A percentile compares a stretch with the other conserved stretches of the same genome.
Conservation (phyloP, 2,329 filamentous ascomycete species). For the Penicillium decumbens region DNA sequence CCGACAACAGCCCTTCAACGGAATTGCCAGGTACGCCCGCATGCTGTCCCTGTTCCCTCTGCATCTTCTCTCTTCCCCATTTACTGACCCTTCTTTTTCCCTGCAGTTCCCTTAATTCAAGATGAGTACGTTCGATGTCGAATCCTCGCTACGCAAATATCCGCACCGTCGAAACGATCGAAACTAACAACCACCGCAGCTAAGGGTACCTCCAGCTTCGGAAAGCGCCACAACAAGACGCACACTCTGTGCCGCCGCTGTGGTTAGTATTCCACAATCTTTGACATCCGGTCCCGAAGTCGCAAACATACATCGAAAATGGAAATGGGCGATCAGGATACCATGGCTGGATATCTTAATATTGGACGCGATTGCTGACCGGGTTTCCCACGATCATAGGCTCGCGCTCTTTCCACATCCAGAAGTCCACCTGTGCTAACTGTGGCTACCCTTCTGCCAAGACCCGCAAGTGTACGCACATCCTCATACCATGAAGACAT, state of each 20-base stretch:
- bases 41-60: conserved; percentile 10
- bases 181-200: conserved; percentile 53
- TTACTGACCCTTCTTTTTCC: conserved; percentile 24
- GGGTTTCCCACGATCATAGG: conserved; percentile 50
- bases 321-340: conserved; percentile 8
- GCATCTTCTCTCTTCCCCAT: conserved; percentile 5
- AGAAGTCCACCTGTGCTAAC: conserved; percentile 95
- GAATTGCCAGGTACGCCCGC: conserved; percentile 42
- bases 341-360: conserved; percentile 2
- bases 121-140: conserved; percentile 52
- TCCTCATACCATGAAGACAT: conserved; percentile 8
- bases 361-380: conserved; percentile 27
- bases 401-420: conserved; percentile 96
- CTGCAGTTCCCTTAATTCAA: conserved; percentile 49
- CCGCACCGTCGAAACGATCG: conserved; percentile 21
- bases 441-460: conserved; percentile 98
- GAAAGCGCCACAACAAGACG: conserved; percentile 93
- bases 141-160: conserved; percentile 23
- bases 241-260: conserved; percentile 98
- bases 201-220: conserved; percentile 68
- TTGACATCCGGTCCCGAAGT: conserved; percentile 5
- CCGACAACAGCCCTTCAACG: conserved; percentile 45
- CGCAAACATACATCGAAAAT: conserved; percentile 16
- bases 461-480: conserved; percentile 89
- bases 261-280: conserved; percentile 61